These are phyloP conservation scores for Syzygium jambos DNA, from an alignment of 345 rosid genomes.

Conservation along the genomic window DNA sequence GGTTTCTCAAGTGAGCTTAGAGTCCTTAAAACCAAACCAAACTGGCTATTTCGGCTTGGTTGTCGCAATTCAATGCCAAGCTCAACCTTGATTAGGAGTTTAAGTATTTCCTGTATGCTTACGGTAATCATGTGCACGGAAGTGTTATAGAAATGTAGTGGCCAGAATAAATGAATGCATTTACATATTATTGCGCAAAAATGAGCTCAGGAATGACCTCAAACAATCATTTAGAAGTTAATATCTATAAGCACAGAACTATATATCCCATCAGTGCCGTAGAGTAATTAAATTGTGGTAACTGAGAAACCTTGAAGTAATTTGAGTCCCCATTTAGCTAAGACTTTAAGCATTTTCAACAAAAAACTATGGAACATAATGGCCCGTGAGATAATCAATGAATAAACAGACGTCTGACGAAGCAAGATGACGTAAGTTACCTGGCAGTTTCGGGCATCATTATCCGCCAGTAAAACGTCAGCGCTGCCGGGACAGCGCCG, in stretches of 20 bases:
- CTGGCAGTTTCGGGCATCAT: slow-evolving; percentile 78
- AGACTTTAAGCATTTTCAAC: slow-evolving; percentile 16
- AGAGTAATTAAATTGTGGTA: not conserved
- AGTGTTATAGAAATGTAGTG: not conserved
- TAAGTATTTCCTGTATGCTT: not conserved
- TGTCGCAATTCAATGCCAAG: not conserved
- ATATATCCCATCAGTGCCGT: not conserved
- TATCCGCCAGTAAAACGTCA: slow-evolving; percentile 71
- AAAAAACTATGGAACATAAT: not conserved
- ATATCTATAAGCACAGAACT: not conserved
- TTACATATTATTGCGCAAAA: not conserved
- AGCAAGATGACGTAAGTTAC: slow-evolving; percentile 8
- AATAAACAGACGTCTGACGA: not conserved
- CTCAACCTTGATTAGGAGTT: not conserved
- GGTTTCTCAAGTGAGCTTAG: not conserved
- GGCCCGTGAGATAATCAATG: not conserved
- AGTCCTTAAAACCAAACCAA: not conserved
- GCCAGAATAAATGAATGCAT: not conserved
- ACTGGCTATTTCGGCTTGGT: not conserved
- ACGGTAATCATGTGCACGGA: not conserved
- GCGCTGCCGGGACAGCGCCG: slow-evolving; percentile 60
- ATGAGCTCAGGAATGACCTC: not conserved
- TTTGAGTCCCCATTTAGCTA: slow-evolving; percentile 20
- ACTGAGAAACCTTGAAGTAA: not conserved
- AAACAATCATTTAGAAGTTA: not conserved